phyloP scores from a whole-genome alignment of 345 rosid genomes.

The Dipteronia dyeriana region DNA sequence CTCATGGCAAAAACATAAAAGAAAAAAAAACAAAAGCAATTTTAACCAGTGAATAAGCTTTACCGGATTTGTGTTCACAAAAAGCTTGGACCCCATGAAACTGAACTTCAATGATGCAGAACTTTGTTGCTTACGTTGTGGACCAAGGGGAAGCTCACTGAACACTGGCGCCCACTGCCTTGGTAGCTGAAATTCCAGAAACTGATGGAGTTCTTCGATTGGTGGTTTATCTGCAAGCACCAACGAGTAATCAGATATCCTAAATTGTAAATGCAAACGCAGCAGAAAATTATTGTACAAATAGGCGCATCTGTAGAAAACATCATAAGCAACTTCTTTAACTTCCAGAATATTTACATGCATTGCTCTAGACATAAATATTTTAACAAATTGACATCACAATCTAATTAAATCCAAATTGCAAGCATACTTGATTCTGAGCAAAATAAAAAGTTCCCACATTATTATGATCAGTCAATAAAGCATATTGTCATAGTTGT shows the following conservation, averaged over 20 bases:
- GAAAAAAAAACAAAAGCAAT: background rate
- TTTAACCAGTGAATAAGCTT: conserved; percentile 12
- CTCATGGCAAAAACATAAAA: background rate
- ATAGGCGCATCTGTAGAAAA: background rate
- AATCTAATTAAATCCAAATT: no score
- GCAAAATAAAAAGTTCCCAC: background rate
- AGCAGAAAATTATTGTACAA: background rate
- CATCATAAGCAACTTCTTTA: background rate
- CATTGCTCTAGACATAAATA: background rate
- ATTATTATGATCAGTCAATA: background rate
- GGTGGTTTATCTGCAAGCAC: conserved; percentile 84
- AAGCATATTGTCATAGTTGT: background rate
- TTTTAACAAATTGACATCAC: background rate
- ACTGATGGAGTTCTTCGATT: conserved; percentile 86
- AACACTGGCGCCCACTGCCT: conserved; percentile 98
- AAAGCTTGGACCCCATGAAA: conserved; percentile 90
- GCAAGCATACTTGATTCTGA: background rate
- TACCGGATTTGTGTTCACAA: conserved; percentile 80
- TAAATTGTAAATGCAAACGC: background rate
- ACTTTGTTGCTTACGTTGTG: conserved; percentile 74
- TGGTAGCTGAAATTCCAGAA: conserved; percentile 94
- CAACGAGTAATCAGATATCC: background rate
- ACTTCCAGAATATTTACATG: background rate
- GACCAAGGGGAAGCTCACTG: conserved; percentile 97
- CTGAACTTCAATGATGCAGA: conserved; percentile 79